A percentile compares a stretch with the other conserved stretches of the same genome.
Conservation (phyloP, 768 basidiomycete genomes). For the Phlebiopsis gigantea region DNA sequence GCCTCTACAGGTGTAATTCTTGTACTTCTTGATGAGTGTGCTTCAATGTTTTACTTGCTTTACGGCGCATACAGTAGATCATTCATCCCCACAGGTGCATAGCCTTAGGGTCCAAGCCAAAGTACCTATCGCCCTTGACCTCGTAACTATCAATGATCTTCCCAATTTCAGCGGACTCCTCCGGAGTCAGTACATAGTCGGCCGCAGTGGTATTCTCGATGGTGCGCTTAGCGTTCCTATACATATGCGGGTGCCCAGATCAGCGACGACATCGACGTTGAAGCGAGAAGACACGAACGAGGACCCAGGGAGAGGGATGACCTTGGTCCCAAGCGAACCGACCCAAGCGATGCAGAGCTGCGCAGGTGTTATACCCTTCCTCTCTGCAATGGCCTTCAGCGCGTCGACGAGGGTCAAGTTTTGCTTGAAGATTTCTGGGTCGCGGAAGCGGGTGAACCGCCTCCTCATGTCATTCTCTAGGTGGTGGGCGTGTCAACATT, state of each 20-base stretch:
- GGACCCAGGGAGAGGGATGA: constrained; percentile 46
- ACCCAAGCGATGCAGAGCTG: constrained; percentile 39
- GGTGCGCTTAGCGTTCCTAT: constrained; percentile 35
- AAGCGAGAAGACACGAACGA: constrained; percentile 20
- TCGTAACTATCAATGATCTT: constrained; percentile 29
- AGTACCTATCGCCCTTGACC: constrained; percentile 39
- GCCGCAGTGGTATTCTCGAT: constrained; percentile 38
- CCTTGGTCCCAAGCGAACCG: constrained; percentile 27
- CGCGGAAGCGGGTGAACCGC: constrained; percentile 30
- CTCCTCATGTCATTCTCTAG: constrained; percentile 33
- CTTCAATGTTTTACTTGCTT: no score
- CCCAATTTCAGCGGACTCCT: constrained; percentile 36
- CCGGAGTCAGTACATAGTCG: constrained; percentile 27
- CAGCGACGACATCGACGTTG: background rate
- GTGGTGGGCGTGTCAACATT: no score
- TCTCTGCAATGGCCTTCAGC: constrained; percentile 34
- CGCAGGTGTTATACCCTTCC: constrained; percentile 36
- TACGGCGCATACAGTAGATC: no score
- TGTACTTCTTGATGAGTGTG: no score
- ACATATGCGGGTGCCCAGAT: background rate
- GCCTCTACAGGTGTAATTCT: no score
- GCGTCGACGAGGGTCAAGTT: constrained; percentile 40
- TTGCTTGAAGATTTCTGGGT: constrained; percentile 34
- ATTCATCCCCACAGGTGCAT: constrained; percentile 30
- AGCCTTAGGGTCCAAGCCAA: constrained; percentile 12